phyloP scores from a whole-genome alignment of 1,284 basidiomycete genomes.

The Gomphus sp. region DNA sequence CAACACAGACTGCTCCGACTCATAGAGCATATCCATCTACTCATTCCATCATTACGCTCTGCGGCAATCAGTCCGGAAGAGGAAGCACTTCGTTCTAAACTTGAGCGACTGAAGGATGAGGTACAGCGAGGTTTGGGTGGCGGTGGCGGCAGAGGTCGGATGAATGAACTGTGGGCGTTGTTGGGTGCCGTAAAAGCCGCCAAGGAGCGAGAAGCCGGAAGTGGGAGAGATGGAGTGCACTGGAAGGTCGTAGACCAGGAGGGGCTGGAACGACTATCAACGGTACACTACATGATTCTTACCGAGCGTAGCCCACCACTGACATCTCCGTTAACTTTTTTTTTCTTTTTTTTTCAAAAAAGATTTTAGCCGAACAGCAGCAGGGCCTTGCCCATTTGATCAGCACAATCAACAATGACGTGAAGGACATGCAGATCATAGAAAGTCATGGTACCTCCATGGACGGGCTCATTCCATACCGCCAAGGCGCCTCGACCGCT shows the following conservation, averaged over 20 bases:
- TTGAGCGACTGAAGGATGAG: slow-evolving; percentile 74
- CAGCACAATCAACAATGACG: slow-evolving; percentile 56
- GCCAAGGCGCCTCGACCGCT: background rate
- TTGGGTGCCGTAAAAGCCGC: slow-evolving; percentile 70
- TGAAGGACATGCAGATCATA: slow-evolving; percentile 67
- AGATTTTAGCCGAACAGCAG: slow-evolving; percentile 77
- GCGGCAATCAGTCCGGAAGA: slow-evolving; percentile 78
- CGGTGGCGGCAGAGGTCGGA: slow-evolving; percentile 51
- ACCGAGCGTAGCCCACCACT: background rate
- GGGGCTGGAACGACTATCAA: slow-evolving; percentile 65
- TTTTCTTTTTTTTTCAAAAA: too few relatives aligned
- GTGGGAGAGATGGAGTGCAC: slow-evolving; percentile 35
- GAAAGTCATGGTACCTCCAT: slow-evolving; percentile 27
- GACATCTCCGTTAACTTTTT: background rate
- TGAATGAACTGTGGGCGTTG: slow-evolving; percentile 82
- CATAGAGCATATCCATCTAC: slow-evolving; percentile 68
- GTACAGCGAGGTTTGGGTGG: slow-evolving; percentile 37
- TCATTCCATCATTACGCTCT: slow-evolving; percentile 71
- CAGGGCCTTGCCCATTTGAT: slow-evolving; percentile 73
- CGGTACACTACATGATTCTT: slow-evolving; percentile 41
- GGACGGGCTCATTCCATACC: background rate
- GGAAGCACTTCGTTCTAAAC: slow-evolving; percentile 54
- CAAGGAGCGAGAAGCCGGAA: slow-evolving; percentile 40
- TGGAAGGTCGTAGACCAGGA: slow-evolving; percentile 86
- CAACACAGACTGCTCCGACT: slow-evolving; percentile 68